Conservation (phyloP, 108 stramenopile species). For the Skeletonema potamos region DNA sequence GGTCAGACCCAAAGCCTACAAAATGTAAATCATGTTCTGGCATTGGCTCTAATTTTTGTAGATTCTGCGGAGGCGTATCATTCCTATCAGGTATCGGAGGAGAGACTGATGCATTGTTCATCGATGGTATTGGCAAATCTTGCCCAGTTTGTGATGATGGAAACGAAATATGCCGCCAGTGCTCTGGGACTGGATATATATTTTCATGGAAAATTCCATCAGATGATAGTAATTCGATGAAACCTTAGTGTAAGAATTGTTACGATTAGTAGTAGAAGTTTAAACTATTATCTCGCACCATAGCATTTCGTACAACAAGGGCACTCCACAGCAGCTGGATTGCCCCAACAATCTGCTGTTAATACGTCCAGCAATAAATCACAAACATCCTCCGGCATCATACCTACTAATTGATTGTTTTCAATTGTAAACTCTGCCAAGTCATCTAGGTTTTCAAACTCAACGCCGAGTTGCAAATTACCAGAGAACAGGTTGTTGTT, state of each 20-base stretch:
- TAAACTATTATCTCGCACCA: neutral
- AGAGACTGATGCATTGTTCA: slow-evolving; percentile 31
- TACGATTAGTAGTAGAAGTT: neutral
- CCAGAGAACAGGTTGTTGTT: slow-evolving; percentile 41
- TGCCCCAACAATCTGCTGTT: slow-evolving; percentile 45
- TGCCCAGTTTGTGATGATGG: slow-evolving; percentile 47
- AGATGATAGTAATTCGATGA: slow-evolving; percentile 13
- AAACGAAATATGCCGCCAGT: slow-evolving; percentile 21
- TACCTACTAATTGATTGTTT: slow-evolving; percentile 28
- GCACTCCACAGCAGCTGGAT: slow-evolving; percentile 35
- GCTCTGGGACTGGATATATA: slow-evolving; percentile 39
- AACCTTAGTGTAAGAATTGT: neutral
- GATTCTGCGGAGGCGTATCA: slow-evolving; percentile 36
- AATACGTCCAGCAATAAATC: slow-evolving; percentile 31
- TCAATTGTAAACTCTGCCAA: slow-evolving; percentile 33
- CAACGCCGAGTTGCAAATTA: slow-evolving; percentile 14
- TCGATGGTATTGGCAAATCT: slow-evolving; percentile 27
- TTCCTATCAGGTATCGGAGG: slow-evolving; percentile 34
- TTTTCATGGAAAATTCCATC: slow-evolving; percentile 17
- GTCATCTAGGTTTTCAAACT: slow-evolving; percentile 23
- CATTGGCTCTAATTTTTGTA: slow-evolving; percentile 13
- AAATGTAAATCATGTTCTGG: slow-evolving; percentile 26
- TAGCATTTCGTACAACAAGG: slow-evolving; percentile 41
- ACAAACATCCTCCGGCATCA: slow-evolving; percentile 30
- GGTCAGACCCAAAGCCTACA: slow-evolving; percentile 13